These are phyloP conservation scores for Glycine tomentella DNA, from an alignment of 306 rosid genomes.

Conservation along the genomic window DNA sequence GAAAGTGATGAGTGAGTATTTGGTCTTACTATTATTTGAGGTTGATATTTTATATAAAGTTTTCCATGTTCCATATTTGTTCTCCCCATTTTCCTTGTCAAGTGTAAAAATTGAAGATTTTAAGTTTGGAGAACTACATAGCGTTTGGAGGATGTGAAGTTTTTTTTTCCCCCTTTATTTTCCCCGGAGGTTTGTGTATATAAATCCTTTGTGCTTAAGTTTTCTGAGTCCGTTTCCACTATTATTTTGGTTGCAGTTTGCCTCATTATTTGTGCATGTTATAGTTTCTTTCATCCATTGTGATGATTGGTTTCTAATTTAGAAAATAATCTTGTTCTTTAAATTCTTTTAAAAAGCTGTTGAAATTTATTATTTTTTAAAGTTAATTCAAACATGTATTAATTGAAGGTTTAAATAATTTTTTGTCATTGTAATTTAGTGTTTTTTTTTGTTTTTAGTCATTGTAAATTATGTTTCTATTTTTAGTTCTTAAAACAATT, in stretches of 20 bases:
- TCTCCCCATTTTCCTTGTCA: conserved; percentile 52
- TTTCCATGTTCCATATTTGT: conserved; percentile 47
- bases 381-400: neutral
- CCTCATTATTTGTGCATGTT: neutral
- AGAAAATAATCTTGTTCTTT: neutral
- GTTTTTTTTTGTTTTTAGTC: no score
- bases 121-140: conserved; percentile 56
- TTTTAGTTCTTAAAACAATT: no score
- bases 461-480: no score
- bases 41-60: conserved; percentile 40
- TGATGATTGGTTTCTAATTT: neutral
- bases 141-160: conserved; percentile 51
- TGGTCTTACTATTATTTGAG: conserved; percentile 49
- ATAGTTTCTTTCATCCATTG: neutral
- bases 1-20: conserved; percentile 44
- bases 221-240: conserved; percentile 31
- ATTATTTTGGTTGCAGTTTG: conserved; percentile 1
- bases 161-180: neutral
- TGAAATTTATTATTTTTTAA: neutral
- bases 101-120: conserved; percentile 65
- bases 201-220: conserved; percentile 46
- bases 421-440: no score
- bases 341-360: neutral
- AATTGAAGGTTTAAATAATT: neutral
- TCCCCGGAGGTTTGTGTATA: conserved; percentile 49